Evolutionary conservation across 441 rosid species (phyloP).

Genomic region (Erysimum pusillum): DNA sequence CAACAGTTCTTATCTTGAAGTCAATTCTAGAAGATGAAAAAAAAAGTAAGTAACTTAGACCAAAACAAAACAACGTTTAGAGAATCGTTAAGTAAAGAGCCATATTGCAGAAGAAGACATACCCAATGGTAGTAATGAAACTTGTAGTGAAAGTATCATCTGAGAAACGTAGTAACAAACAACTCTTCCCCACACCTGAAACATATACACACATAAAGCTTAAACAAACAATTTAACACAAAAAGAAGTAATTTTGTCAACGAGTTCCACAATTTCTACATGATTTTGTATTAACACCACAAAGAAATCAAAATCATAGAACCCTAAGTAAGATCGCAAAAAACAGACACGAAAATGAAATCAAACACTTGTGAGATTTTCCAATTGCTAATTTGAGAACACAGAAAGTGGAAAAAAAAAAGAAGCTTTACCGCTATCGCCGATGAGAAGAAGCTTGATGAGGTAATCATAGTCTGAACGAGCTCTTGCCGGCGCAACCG

Average conservation of each 20-base stretch:
- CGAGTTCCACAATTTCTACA: background rate
- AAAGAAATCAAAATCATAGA: constrained; percentile 28
- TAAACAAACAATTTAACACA: background rate
- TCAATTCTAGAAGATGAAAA: constrained; percentile 48
- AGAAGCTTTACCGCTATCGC: constrained; percentile 48
- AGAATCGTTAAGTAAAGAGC: background rate
- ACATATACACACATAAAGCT: background rate
- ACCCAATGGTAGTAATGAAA: constrained; percentile 90
- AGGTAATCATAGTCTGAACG: constrained; percentile 53
- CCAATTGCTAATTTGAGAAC: background rate
- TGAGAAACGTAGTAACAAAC: constrained; percentile 79
- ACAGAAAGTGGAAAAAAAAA: background rate
- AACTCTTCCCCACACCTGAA: constrained; percentile 89
- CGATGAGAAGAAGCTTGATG: constrained; percentile 53
- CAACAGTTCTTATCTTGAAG: constrained; percentile 63
- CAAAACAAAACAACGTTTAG: background rate
- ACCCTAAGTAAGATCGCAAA: constrained; percentile 41
- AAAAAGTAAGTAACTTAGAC: constrained; percentile 9
- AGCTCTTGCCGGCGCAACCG: constrained; percentile 52
- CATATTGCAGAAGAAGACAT: constrained; percentile 10
- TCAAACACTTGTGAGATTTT: background rate
- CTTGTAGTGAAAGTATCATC: constrained; percentile 91
- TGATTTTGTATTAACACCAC: background rate
- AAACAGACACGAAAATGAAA: background rate
- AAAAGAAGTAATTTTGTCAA: constrained; percentile 23